Evolutionary conservation across 371 early-diverging fungal species (phyloP), one percentile per base, ranked within the genome.

Genomic region (Mucor saturninus): DNA sequence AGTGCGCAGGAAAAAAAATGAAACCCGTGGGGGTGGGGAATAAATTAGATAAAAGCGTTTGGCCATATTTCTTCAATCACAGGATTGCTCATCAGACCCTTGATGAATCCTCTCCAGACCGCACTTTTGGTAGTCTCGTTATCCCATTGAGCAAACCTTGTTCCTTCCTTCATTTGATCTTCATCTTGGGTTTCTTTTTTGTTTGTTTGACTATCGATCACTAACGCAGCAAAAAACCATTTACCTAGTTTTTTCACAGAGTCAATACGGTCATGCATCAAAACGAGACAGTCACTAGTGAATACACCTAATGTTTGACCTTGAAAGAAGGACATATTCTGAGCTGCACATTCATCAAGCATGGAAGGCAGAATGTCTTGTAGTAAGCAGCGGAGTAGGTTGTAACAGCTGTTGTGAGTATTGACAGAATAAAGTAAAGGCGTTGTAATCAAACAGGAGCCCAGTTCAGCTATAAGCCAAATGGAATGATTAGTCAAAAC

Each of bases 291-390:
- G 54, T 82, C 72, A 37, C 83, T 69, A 5, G 71, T 72, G 55
- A 82, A 82, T 0, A 82, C 83, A n/a, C 83, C 83, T 5, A 82
- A 53, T 15, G 80, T 82, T 54, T 82, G 83, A 3, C 83, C 83
- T 54, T 82, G 83, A 56, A 82, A 82, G 50, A 71, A 82, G 2
- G 83, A 82, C 50, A 64, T 65, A 40, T 74, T 65, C 14, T 70
- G 39, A 8, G 56, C 45, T 2, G 78, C 69, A 15, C 69, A 64
- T 9, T 64, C 55, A 4, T 59, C n/a, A 14, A 82, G 48, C 5
- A 63, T 54, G 2, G 73, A 54, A 5, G 80, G 80, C 8, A 82
- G 52, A 1, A 75, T 65, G 38, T 77, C 75, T 39, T 72, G 71
- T 13, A 82, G 42, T 4, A 82, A 50, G 21, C 77, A 76, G 0